These are phyloP conservation scores for Cladosporium colombiae DNA, from an alignment of 2,329 filamentous ascomycete genomes.

Conservation along the genomic window DNA sequence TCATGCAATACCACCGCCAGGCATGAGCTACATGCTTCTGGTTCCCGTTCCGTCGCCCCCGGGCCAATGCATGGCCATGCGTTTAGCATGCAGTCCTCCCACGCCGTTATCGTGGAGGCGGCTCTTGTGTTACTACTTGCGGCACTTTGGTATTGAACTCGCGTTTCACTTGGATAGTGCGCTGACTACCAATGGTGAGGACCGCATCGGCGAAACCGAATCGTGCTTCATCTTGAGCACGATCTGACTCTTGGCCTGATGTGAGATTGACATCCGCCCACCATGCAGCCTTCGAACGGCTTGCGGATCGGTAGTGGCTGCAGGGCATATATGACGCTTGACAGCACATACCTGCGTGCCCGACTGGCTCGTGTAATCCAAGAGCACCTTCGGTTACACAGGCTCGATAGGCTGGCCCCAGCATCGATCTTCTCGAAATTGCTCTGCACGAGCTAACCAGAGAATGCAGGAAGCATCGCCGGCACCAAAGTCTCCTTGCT, in stretches of 20 bases:
- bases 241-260: slow-evolving; percentile 15
- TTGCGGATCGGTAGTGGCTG: slow-evolving; percentile 27
- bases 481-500: slow-evolving; percentile 18
- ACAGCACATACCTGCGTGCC: slow-evolving; percentile 32
- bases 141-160: slow-evolving; percentile 19
- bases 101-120: slow-evolving; percentile 28
- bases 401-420: slow-evolving; percentile 22
- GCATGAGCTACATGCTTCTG: slow-evolving; percentile 13
- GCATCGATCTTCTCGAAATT: slow-evolving; percentile 21
- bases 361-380: slow-evolving; percentile 21
- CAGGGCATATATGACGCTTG: slow-evolving; percentile 26
- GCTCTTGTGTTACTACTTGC: slow-evolving; percentile 25
- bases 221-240: slow-evolving; percentile 14
- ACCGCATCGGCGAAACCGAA: slow-evolving; percentile 20
- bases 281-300: slow-evolving; percentile 13
- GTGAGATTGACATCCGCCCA: slow-evolving; percentile 21
- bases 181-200: slow-evolving; percentile 19
- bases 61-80: slow-evolving; percentile 15
- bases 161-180: slow-evolving; percentile 20
- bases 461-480: slow-evolving; percentile 3
- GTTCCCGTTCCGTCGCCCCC: slow-evolving; percentile 13
- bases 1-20: slow-evolving; percentile 25
- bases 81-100: slow-evolving; percentile 18
- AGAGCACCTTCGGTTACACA: slow-evolving; percentile 29
- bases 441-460: slow-evolving; percentile 28